A percentile compares a stretch with the other conserved stretches of the same genome.
These are phyloP conservation scores for Stellera chamaejasme DNA, from an alignment of 345 rosid genomes.

Conservation along the genomic window DNA sequence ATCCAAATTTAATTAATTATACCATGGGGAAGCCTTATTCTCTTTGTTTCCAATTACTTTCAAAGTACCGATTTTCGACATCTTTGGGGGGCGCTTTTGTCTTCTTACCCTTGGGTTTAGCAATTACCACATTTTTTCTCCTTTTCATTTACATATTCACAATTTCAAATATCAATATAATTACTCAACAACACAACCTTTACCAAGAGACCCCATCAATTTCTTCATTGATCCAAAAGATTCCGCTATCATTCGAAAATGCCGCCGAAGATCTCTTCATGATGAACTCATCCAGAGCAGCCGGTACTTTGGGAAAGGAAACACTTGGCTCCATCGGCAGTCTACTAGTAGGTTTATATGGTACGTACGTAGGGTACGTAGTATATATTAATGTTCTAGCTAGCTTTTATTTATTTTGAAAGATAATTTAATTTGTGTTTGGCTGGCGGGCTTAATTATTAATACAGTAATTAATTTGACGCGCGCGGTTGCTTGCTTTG, in stretches of 20 bases:
- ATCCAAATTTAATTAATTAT: too few species aligned
- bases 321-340: not conserved
- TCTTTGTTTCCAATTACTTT: constrained; percentile 15
- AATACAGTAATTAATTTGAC: too few species aligned
- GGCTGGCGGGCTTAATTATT: too few species aligned
- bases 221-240: constrained; percentile 5
- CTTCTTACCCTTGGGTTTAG: constrained; percentile 33
- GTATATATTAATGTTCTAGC: too few species aligned
- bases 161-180: constrained; percentile 23
- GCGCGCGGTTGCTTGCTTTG: too few species aligned
- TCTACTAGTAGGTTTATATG: constrained; percentile 1
- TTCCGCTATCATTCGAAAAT: constrained; percentile 7
- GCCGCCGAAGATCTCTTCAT: constrained; percentile 1
- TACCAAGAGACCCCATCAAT: constrained; percentile 3
- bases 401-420: too few species aligned
- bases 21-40: constrained; percentile 28
- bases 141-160: constrained; percentile 30
- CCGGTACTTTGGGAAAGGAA: not conserved
- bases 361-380: not conserved
- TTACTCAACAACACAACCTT: constrained; percentile 13
- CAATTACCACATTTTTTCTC: constrained; percentile 29
- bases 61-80: constrained; percentile 19
- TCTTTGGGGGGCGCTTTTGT: constrained; percentile 21
- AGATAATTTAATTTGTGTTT: too few species aligned
- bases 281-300: constrained; percentile 1